Conservation (phyloP, 805 yeast genomes). For the Candida nemodendra region DNA sequence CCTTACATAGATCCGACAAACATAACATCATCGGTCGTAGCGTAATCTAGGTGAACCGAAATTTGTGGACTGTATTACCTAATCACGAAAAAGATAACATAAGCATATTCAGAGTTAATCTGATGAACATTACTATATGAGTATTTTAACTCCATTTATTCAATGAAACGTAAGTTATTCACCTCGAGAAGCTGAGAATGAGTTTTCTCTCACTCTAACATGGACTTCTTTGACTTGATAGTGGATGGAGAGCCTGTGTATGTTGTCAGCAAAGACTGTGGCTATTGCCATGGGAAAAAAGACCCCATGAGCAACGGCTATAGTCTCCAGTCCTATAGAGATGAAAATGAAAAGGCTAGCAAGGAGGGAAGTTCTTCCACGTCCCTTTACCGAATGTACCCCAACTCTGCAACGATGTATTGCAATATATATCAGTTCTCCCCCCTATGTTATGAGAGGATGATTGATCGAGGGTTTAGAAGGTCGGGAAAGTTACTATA, state of each 20-base stretch:
- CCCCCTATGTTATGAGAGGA: constrained; percentile 53
- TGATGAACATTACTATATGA: too few species aligned
- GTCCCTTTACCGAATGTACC: constrained; percentile 16
- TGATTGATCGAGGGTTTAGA: constrained; percentile 74
- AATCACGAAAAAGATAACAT: too few species aligned
- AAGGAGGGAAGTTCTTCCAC: background rate
- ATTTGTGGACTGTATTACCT: too few species aligned
- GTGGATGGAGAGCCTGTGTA: constrained; percentile 23
- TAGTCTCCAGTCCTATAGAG: constrained; percentile 36
- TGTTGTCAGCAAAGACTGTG: constrained; percentile 55
- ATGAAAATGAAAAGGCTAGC: constrained; percentile 8
- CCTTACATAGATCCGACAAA: too few species aligned
- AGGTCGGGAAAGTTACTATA: constrained; percentile 66
- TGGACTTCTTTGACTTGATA: constrained; percentile 18
- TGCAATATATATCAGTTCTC: constrained; percentile 28
- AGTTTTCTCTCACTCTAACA: background rate
- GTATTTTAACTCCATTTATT: too few species aligned
- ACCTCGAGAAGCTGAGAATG: too few species aligned
- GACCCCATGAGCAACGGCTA: constrained; percentile 30
- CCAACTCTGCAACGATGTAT: constrained; percentile 27
- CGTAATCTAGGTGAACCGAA: too few species aligned
- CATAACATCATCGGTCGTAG: too few species aligned
- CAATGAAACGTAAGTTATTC: too few species aligned
- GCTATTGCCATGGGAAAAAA: constrained; percentile 64
- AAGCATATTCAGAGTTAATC: too few species aligned